Conservation (phyloP, 169 alveolate genomes). For the Plasmodium gaboni region DNA sequence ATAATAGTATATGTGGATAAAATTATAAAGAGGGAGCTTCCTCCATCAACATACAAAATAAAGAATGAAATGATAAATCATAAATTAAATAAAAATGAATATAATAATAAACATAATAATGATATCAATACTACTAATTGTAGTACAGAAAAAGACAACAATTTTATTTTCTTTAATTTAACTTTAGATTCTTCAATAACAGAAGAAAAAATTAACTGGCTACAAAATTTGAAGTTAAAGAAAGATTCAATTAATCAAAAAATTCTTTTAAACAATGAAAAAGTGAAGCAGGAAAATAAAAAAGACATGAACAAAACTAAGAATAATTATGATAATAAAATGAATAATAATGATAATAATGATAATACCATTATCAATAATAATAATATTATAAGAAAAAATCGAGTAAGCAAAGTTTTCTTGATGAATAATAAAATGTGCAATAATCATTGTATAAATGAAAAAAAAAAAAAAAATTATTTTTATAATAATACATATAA, state of each 20-base stretch:
- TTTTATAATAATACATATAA: too few species aligned
- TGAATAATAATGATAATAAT: not conserved
- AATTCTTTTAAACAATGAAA: not conserved
- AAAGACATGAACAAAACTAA: not conserved
- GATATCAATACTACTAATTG: too few species aligned
- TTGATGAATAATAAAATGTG: constrained; percentile 16
- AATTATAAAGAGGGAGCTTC: constrained; percentile 19
- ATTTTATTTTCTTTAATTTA: constrained; percentile 71
- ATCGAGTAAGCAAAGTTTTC: constrained; percentile 31
- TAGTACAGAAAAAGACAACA: constrained; percentile 10
- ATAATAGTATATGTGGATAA: constrained; percentile 75
- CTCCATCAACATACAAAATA: too few species aligned
- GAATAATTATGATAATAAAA: not conserved
- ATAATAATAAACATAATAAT: too few species aligned
- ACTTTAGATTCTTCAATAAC: constrained; percentile 77
- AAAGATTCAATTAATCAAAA: constrained; percentile 9
- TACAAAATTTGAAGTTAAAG: constrained; percentile 35
- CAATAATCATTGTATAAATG: not conserved
- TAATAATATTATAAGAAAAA: not conserved
- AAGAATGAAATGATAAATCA: too few species aligned
- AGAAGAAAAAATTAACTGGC: constrained; percentile 75
- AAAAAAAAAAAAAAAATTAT: not conserved
- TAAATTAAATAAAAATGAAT: not conserved
- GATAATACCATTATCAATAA: too few species aligned
- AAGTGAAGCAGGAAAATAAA: not conserved